Conservation (phyloP, 257 asterid species). For the Anisodus acutangulus region DNA sequence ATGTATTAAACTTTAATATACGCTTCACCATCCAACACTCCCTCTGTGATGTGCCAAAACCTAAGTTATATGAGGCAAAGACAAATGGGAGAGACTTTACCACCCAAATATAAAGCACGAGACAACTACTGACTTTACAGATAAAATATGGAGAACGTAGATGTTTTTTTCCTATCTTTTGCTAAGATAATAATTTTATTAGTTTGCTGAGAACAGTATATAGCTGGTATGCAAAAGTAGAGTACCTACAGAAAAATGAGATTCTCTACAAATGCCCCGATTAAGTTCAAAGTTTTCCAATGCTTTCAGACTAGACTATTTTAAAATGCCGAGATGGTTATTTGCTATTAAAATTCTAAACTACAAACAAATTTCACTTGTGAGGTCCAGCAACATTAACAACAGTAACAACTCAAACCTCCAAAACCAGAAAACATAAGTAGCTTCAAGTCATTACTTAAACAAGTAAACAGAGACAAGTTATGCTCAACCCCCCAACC, state of each 20-base stretch:
- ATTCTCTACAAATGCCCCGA: slow-evolving; percentile 2
- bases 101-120: neutral
- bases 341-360: neutral
- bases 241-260: neutral
- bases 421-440: neutral
- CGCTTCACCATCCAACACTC: neutral
- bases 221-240: neutral
- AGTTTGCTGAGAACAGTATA: neutral
- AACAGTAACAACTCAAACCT: neutral
- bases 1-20: neutral
- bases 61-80: neutral
- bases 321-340: neutral
- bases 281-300: neutral
- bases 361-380: neutral
- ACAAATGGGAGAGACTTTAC: slow-evolving; percentile 16
- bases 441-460: neutral
- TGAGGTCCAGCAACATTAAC: slow-evolving; percentile 4
- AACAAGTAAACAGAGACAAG: neutral
- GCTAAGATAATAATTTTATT: neutral
- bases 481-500: neutral
- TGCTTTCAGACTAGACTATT: neutral
- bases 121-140: neutral
- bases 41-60: slow-evolving; percentile 4
- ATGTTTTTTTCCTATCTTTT: neutral
- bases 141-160: neutral